Conservation (phyloP, 2,329 filamentous ascomycete genomes). For the Fonsecaea monophora region DNA sequence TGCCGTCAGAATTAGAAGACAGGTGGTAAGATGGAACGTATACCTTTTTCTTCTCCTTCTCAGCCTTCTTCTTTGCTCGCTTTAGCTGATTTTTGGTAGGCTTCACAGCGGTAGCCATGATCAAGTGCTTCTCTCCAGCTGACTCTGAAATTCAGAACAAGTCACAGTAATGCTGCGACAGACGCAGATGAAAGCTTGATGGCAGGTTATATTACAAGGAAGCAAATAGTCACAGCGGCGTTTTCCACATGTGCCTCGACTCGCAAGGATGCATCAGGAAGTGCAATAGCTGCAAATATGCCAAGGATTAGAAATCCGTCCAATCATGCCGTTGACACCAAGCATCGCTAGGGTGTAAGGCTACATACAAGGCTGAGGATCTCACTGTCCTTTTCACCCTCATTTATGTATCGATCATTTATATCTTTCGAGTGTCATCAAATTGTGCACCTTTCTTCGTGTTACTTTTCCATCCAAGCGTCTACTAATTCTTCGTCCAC, state of each 20-base stretch:
- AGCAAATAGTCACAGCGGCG: neutral
- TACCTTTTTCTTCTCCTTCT: constrained; percentile 79
- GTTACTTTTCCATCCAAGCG: constrained; percentile 39
- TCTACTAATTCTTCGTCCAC: constrained; percentile 43
- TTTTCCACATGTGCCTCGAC: neutral
- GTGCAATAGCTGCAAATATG: neutral
- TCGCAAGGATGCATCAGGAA: neutral
- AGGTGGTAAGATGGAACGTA: constrained; percentile 35
- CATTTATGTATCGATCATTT: neutral
- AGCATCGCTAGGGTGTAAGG: neutral
- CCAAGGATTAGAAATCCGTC: neutral
- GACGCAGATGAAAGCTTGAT: neutral
- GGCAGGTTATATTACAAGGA: neutral
- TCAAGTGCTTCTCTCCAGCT: neutral
- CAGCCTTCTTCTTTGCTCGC: constrained; percentile 91
- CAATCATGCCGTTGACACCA: neutral
- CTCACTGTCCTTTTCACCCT: neutral
- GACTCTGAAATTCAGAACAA: too few relatives aligned
- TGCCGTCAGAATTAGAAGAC: constrained; percentile 14
- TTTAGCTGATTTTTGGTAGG: constrained; percentile 93
- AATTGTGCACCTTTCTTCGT: neutral
- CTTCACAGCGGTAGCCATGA: constrained; percentile 59
- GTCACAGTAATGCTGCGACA: neutral
- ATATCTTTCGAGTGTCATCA: neutral
- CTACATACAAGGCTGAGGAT: neutral